Evolutionary conservation across 1,284 basidiomycete species (phyloP), one percentile per base, ranked within the genome.

Genomic region (Cutaneotrichosporon daszewskae): DNA sequence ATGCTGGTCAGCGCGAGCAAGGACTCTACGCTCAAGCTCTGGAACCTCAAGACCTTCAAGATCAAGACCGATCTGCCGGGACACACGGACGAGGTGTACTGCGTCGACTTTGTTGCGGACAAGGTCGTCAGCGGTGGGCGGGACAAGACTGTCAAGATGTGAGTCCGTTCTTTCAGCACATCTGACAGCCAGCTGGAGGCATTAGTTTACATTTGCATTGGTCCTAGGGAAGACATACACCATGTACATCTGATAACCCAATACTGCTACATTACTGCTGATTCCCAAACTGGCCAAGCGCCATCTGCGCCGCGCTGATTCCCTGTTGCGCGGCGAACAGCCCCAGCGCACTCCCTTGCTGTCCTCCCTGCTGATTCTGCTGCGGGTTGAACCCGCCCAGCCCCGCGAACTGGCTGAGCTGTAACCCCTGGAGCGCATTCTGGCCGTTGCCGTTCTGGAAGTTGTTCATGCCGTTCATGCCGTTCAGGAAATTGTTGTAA

Each of bases 11-110:
- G 86, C 52, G 94, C 92, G 3, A 90, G 86, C 66, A 97, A 96
- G 66, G 94, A 97, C 69, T 86, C 84, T 41, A 98, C 94, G 2
- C 73, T 98, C 45, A 98, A 97, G 88, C 82, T 95, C 23, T 95
- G 91, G 91, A 87, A 94, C 67, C 75, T 95, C 48, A 90, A 89
- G 68, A 92, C 88, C 14, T 88, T 87, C 72, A 95, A 95, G 71
- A 83, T 97, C 55, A 84, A 88, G 60, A 82, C 80, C 3, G 94
- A 98, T 68, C 78, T 98, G 19, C 89, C 92, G 0, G 95, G 94
- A 3, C 95, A 98, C 64, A 87, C 85, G 0, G 94, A 98, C 62
- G 95, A 98, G 68, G 94, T 98, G 20, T 97, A 97, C 73, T 98
- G 94, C 62, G 94, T 98, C 17, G 91, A 95, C 68, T 95, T 94